These are phyloP conservation scores for Prunus mira DNA, from an alignment of 306 rosid genomes.

Conservation along the genomic window DNA sequence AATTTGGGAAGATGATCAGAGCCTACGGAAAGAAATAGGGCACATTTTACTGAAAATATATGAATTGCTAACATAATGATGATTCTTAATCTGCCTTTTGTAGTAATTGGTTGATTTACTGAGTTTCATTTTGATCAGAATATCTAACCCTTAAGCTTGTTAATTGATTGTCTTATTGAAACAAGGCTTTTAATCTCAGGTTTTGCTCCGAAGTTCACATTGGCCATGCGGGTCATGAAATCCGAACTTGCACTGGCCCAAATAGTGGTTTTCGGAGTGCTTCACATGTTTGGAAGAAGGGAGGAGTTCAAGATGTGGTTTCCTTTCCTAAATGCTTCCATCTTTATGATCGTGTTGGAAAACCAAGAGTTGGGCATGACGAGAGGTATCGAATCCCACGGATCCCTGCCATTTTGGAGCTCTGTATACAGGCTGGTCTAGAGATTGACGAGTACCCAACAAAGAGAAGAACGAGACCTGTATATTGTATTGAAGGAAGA, in stretches of 20 bases:
- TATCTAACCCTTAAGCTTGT: background rate
- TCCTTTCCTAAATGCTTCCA: conserved; percentile 71
- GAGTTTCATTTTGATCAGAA: background rate
- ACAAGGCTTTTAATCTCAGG: conserved; percentile 2
- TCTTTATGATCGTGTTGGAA: conserved; percentile 80
- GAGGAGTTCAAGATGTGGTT: conserved; percentile 59
- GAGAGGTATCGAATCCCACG: conserved; percentile 51
- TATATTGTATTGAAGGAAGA: conserved; percentile 79
- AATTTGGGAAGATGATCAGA: background rate
- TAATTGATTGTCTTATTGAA: background rate
- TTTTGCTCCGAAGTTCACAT: conserved; percentile 70
- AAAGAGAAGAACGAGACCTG: conserved; percentile 80
- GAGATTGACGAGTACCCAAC: conserved; percentile 56
- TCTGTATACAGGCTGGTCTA: conserved; percentile 83
- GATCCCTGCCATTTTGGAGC: conserved; percentile 79
- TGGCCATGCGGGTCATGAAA: conserved; percentile 72
- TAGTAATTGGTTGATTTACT: background rate
- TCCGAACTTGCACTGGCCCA: conserved; percentile 68
- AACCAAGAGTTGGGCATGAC: conserved; percentile 76
- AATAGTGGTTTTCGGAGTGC: conserved; percentile 57
- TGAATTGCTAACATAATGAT: background rate
- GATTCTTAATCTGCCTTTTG: background rate
- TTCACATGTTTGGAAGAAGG: conserved; percentile 67
- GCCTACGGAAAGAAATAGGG: background rate
- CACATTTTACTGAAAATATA: background rate